phyloP scores from a whole-genome alignment of 1,284 basidiomycete genomes.

The Quambalaria eucalypti region DNA sequence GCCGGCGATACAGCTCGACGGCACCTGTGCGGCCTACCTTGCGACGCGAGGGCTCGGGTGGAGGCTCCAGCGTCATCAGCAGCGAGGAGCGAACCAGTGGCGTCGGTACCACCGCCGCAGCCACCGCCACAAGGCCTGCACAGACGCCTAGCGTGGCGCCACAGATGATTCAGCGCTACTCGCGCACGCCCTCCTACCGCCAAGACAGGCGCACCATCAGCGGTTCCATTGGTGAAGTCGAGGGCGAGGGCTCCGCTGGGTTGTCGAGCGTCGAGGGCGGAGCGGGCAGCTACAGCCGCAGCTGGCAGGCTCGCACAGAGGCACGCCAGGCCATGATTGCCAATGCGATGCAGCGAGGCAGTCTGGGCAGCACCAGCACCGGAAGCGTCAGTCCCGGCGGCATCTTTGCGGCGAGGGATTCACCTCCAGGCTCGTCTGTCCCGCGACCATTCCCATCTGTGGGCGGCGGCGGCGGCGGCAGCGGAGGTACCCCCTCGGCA shows the following conservation, averaged over 20 bases:
- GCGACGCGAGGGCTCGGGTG: neutral
- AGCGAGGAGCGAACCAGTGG: neutral
- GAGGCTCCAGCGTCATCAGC: too few relatives aligned
- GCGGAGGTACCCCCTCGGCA: neutral
- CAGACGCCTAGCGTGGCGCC: neutral
- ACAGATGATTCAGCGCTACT: slow-evolving; percentile 2
- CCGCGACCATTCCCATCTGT: too few relatives aligned
- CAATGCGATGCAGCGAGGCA: neutral
- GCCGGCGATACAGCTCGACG: too few relatives aligned
- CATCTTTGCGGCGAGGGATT: neutral
- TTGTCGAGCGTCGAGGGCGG: neutral
- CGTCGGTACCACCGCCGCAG: neutral
- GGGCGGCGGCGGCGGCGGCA: too few relatives aligned
- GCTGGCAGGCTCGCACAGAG: neutral
- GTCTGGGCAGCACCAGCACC: neutral
- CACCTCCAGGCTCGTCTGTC: too few relatives aligned
- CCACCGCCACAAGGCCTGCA: neutral
- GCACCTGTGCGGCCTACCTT: neutral
- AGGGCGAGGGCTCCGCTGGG: neutral
- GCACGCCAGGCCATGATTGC: slow-evolving; percentile 1
- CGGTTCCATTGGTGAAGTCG: neutral
- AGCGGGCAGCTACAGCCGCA: neutral
- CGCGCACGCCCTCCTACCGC: neutral
- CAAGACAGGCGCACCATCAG: neutral
- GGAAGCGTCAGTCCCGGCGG: neutral